Evolutionary conservation across 2,329 filamentous ascomycete genomes (phyloP).

Genomic region (Penicillium fuscoglaucum): DNA sequence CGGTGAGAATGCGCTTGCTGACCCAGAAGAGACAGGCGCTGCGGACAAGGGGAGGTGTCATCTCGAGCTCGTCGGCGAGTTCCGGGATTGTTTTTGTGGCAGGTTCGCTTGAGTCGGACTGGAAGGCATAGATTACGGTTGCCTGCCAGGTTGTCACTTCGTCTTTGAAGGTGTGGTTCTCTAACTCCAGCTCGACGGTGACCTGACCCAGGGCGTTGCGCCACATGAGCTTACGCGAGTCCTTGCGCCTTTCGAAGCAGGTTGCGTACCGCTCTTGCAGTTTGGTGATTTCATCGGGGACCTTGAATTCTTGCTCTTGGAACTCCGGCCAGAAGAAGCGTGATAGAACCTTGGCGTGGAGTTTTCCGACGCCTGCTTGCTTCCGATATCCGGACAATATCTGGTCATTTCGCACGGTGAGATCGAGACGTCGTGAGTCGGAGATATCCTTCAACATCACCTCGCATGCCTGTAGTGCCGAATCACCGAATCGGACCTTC

Average conservation of each 20-base stretch:
- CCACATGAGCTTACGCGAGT: conserved; percentile 85
- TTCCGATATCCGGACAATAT: neutral
- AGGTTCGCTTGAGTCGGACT: conserved; percentile 43
- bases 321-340: conserved; percentile 90
- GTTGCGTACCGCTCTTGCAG: conserved; percentile 70
- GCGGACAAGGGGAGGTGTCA: conserved; percentile 58
- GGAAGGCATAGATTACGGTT: conserved; percentile 81
- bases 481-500: conserved; percentile 84
- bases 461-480: conserved; percentile 84
- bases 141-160: conserved; percentile 84
- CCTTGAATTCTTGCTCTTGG: conserved; percentile 53
- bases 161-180: conserved; percentile 70
- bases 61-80: conserved; percentile 53
- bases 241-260: conserved; percentile 77
- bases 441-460: conserved; percentile 95
- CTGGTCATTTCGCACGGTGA: conserved; percentile 58
- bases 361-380: conserved; percentile 42
- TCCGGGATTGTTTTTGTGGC: conserved; percentile 45
- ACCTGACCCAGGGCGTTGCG: conserved; percentile 78
- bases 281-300: conserved; percentile 48
- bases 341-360: conserved; percentile 84
- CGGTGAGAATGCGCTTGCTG: conserved; percentile 55
- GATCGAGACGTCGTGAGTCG: conserved; percentile 75
- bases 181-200: conserved; percentile 75
- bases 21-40: conserved; percentile 64